Evolutionary conservation across 495 filamentous ascomycete species (phyloP), one percentile per base, ranked within the genome.

Genomic region (Hypoxylon cercidicola): DNA sequence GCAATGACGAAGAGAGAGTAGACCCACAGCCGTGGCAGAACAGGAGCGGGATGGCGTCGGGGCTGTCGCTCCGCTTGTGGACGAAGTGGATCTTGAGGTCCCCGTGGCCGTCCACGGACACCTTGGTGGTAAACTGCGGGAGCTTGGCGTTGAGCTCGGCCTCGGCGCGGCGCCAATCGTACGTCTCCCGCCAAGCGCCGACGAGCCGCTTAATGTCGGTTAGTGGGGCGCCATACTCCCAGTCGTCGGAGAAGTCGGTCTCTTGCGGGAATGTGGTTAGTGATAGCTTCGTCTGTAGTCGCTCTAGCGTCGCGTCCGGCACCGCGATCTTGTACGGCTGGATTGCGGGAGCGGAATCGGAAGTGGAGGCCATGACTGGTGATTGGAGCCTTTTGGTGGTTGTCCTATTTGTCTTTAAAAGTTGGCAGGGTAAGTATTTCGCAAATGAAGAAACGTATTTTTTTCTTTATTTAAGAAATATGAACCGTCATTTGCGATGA

Each of bases 1-100:
- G 32, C 21, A 16, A 46, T 2, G 19, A 35, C 28, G 12, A 15
- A 19, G 19, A 50, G 32, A 39, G 7, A 25, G 41, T n/a, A n/a
- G 21, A 82, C 84, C 87, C 13, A 86, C 87, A 87, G 8, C 85
- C 84, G 70, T 87, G 85, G 32, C 78, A 50, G 47, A 88, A 86
- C 1, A 88, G 64, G 32, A 88, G 52, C 2, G 85, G 85, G 50
- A 87, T 77, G 0, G 82, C 82, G 35, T 74, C 75, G 9, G 72
- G 55, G 16, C 69, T 77, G 16, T 60, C 47, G 32, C 78, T 81
- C 28, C 70, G 73, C 67, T 84, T 76, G 68, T 88, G 82, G 50
- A 84, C 68, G 46, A 81, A 81, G 59, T 81, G 79, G 0, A 81
- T 68, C 23, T 79, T 74, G 11, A 85, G 62, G 3, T 79, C 69